Evolutionary conservation across 2,329 filamentous ascomycete species (phyloP).

Genomic region (Arthroderma uncinatum): DNA sequence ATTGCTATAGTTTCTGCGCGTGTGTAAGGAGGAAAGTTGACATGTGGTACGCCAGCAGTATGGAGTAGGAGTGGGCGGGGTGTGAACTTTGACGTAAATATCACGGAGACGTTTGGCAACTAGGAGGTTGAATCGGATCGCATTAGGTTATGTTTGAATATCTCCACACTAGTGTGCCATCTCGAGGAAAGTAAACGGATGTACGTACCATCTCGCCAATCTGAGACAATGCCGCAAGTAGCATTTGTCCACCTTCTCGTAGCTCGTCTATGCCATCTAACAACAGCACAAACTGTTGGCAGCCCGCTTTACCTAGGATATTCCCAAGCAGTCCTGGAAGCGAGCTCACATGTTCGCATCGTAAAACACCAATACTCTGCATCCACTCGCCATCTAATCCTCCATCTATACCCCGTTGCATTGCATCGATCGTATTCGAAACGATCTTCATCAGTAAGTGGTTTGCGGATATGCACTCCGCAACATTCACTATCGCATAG

Average conservation of each 20-base stretch:
- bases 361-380: conserved; percentile 42
- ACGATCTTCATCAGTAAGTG: conserved; percentile 39
- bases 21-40: conserved; percentile 75
- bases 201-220: conserved; percentile 64
- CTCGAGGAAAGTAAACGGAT: neutral
- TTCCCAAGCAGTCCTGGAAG: conserved; percentile 58
- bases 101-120: conserved; percentile 65
- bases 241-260: conserved; percentile 63
- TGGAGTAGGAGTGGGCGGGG: conserved; percentile 61
- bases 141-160: neutral
- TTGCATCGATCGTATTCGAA: conserved; percentile 27
- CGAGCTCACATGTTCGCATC: conserved; percentile 71
- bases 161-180: neutral
- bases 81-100: conserved; percentile 61
- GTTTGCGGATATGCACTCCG: conserved; percentile 37
- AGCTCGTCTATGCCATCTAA: conserved; percentile 81
- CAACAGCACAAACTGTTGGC: conserved; percentile 61
- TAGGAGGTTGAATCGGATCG: conserved; percentile 27
- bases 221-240: conserved; percentile 69
- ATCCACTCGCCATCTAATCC: conserved; percentile 19
- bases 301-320: conserved; percentile 24
- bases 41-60: conserved; percentile 57
- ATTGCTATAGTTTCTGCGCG: conserved; percentile 71
- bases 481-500: conserved; percentile 33
- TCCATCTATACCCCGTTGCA: conserved; percentile 17